These are phyloP conservation scores for Apiospora phragmitis DNA, from an alignment of 2,329 filamentous ascomycete genomes.

Conservation along the genomic window DNA sequence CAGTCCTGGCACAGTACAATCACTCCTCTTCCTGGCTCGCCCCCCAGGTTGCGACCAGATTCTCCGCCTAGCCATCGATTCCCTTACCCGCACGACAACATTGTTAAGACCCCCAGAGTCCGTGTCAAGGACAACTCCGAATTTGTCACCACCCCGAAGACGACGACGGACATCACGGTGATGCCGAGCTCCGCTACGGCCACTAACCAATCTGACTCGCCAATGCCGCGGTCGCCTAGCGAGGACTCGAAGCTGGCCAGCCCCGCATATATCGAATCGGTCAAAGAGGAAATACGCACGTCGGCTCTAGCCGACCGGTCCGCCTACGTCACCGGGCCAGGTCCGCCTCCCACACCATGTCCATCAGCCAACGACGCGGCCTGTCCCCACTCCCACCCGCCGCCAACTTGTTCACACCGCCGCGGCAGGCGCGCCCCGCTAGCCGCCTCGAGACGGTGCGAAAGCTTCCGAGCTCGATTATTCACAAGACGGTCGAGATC, in stretches of 20 bases:
- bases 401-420: conserved; percentile 63
- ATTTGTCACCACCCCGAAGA: conserved; percentile 33
- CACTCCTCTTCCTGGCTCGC: conserved; percentile 45
- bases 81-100: conserved; percentile 42
- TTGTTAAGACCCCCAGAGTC: conserved; percentile 34
- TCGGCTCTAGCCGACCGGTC: conserved; percentile 36
- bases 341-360: conserved; percentile 50
- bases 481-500: conserved; percentile 76
- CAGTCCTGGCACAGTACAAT: conserved; percentile 52
- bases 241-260: conserved; percentile 12
- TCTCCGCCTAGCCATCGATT: conserved; percentile 26
- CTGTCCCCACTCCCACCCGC: conserved; percentile 69
- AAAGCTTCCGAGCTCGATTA: conserved; percentile 61
- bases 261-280: conserved; percentile 10
- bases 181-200: conserved; percentile 29
- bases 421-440: conserved; percentile 36
- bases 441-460: conserved; percentile 46
- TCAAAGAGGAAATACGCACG: conserved; percentile 17
- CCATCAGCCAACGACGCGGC: conserved; percentile 53
- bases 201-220: conserved; percentile 29
- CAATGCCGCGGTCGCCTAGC: conserved; percentile 14
- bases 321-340: conserved; percentile 53
- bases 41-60: conserved; percentile 40
- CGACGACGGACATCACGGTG: conserved; percentile 30
- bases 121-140: conserved; percentile 33